Conservation (phyloP, 2,329 filamentous ascomycete species). For the Aspergillus ibericus region DNA sequence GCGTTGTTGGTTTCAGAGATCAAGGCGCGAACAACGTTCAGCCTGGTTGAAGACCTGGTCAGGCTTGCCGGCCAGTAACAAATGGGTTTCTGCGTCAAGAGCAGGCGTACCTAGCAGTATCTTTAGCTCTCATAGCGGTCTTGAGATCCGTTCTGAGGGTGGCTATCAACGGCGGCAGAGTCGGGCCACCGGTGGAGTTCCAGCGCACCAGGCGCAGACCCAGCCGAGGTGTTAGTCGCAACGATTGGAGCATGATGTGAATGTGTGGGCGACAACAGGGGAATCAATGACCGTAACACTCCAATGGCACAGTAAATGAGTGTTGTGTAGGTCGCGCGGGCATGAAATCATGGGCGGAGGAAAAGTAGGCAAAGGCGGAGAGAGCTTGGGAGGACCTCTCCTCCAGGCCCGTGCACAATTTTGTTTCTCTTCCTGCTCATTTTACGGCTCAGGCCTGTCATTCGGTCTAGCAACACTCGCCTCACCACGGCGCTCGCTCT, state of each 20-base stretch:
- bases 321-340: neutral
- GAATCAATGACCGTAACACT: neutral
- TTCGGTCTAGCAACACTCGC: conserved; percentile 14
- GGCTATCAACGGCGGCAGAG: conserved; percentile 44
- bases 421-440: conserved; percentile 30
- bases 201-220: conserved; percentile 36
- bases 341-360: conserved; percentile 7
- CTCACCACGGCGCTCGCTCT: conserved; percentile 11
- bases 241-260: conserved; percentile 33
- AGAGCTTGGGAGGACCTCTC: conserved; percentile 16
- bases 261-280: neutral
- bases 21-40: conserved; percentile 50
- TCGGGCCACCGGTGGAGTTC: conserved; percentile 40
- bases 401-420: conserved; percentile 39
- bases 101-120: conserved; percentile 41
- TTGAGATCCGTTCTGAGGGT: conserved; percentile 50
- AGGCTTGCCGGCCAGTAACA: neutral
- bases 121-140: conserved; percentile 51
- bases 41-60: conserved; percentile 27
- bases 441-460: conserved; percentile 11
- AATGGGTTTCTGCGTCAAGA: neutral
- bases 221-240: conserved; percentile 30
- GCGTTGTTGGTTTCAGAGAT: conserved; percentile 53
- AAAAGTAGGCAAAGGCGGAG: conserved; percentile 16
- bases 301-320: neutral